These are phyloP conservation scores for Nicotiana attenuata DNA, from an alignment of 257 asterid genomes.

Conservation along the genomic window DNA sequence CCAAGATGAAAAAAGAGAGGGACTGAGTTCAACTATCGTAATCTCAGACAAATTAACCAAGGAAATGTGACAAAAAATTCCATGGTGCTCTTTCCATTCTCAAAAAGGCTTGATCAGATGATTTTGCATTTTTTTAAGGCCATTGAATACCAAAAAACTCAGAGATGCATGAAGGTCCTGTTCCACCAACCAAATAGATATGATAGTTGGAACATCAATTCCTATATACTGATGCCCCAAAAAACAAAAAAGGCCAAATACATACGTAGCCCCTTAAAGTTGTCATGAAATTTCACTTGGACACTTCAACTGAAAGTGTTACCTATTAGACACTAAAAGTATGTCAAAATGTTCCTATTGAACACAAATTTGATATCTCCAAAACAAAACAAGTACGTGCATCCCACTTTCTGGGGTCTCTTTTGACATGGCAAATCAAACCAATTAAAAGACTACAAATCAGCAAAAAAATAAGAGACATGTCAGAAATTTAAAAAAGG, in stretches of 20 bases:
- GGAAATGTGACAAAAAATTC: neutral
- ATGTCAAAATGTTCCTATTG: too few relatives aligned
- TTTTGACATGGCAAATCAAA: too few relatives aligned
- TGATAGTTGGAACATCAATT: neutral
- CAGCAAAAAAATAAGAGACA: too few relatives aligned
- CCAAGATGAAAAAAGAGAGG: neutral
- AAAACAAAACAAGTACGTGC: too few relatives aligned
- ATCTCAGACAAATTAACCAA: neutral
- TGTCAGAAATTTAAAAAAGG: too few relatives aligned
- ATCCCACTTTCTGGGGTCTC: too few relatives aligned
- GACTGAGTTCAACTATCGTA: neutral
- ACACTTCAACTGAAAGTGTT: too few relatives aligned
- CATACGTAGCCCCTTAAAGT: too few relatives aligned
- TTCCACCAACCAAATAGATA: neutral
- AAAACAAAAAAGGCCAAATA: neutral
- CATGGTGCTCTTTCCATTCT: neutral
- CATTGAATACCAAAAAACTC: neutral
- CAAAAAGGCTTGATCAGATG: neutral
- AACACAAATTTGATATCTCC: too few relatives aligned
- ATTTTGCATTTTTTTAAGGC: neutral
- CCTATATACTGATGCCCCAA: neutral
- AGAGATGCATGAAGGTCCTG: neutral
- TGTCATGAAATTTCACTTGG: too few relatives aligned
- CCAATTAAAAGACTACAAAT: too few relatives aligned
- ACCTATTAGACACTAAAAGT: too few relatives aligned